phyloP scores from a whole-genome alignment of 257 asterid genomes.

The Ehretia macrophylla region DNA sequence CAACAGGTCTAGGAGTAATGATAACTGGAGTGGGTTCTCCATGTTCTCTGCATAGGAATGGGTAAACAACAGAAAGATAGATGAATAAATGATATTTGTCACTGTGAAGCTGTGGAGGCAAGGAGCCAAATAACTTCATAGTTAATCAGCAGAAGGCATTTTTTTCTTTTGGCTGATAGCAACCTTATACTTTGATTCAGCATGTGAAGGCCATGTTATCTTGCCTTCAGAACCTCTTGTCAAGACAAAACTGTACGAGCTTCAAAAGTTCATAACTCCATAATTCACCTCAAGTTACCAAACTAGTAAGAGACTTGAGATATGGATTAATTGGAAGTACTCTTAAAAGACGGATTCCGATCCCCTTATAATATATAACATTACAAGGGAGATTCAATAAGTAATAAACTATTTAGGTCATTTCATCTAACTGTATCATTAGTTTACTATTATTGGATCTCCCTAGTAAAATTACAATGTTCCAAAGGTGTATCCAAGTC shows the following conservation, averaged over 20 bases:
- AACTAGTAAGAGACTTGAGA: too few relatives aligned
- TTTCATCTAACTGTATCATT: too few relatives aligned
- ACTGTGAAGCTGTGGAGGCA: constrained; percentile 1
- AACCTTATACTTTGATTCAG: constrained; percentile 11
- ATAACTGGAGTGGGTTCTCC: not conserved
- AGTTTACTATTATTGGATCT: too few relatives aligned
- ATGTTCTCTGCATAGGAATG: constrained; percentile 1
- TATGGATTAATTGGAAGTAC: not conserved
- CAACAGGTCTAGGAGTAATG: not conserved
- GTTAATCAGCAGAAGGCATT: constrained; percentile 15
- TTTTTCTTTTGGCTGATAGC: constrained; percentile 9
- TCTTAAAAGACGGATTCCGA: too few relatives aligned
- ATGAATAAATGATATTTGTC: not conserved
- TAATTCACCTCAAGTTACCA: not conserved
- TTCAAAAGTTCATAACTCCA: not conserved
- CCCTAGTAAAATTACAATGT: too few relatives aligned
- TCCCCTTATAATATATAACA: too few relatives aligned
- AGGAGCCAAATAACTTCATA: constrained; percentile 8
- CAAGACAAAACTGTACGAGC: constrained; percentile 4
- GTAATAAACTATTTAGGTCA: too few relatives aligned
- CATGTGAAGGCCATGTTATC: constrained; percentile 37
- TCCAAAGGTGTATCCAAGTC: too few relatives aligned
- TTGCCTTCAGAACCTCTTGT: constrained; percentile 15
- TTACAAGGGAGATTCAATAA: too few relatives aligned
- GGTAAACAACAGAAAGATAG: not conserved